Evolutionary conservation across 345 rosid species (phyloP).

Genomic region (Citrus glauca): DNA sequence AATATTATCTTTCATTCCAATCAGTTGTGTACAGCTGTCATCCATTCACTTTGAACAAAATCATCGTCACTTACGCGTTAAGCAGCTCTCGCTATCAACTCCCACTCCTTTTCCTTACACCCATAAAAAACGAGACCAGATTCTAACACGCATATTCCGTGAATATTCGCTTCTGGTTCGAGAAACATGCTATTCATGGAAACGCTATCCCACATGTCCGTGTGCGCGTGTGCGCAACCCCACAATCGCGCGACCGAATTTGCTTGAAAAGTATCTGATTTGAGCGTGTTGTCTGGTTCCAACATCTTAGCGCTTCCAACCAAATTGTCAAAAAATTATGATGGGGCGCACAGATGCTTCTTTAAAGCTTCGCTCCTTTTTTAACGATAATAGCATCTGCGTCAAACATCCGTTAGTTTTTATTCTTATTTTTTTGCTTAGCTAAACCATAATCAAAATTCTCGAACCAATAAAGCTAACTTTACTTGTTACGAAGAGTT

Average conservation of each 20-base stretch:
- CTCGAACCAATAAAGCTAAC: background rate
- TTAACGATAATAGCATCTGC: background rate
- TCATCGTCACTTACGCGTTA: background rate
- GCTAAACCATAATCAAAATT: background rate
- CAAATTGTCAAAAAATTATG: too few species aligned
- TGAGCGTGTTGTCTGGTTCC: background rate
- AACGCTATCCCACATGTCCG: background rate
- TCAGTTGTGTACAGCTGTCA: background rate
- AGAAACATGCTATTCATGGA: background rate
- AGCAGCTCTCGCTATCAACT: background rate
- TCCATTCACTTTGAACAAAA: background rate
- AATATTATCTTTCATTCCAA: background rate
- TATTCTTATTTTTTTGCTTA: too few species aligned
- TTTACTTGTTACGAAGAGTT: background rate
- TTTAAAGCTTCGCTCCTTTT: too few species aligned
- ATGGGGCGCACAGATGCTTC: too few species aligned
- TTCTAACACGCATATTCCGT: background rate
- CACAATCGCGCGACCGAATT: background rate
- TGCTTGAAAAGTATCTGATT: background rate
- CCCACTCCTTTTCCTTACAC: background rate
- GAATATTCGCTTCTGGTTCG: background rate
- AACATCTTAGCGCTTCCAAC: background rate
- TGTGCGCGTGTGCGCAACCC: background rate
- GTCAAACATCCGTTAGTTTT: background rate
- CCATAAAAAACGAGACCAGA: background rate